Evolutionary conservation across 805 yeast species (phyloP), one percentile per base, ranked within the genome.

Genomic region (Candida adriatica): DNA sequence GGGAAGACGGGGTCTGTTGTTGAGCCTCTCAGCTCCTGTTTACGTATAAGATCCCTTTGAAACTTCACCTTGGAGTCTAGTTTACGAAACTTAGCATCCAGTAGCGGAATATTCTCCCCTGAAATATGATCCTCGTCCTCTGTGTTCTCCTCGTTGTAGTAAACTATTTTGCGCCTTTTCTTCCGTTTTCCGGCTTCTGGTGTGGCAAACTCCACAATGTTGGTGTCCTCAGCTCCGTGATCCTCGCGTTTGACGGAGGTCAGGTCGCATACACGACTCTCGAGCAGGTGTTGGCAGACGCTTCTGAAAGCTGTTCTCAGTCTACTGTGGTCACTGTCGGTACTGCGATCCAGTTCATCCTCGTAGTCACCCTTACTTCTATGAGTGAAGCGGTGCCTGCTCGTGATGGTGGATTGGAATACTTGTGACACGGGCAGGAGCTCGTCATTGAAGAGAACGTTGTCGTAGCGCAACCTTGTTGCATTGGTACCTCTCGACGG

Each of bases 1-100:
- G 29, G 21, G 39, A 33, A 38, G 16, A 39, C 16, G 11, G 42
- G 15, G 36, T 46, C 41, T 14, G 31, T 34, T 10, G 26, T 13
- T 23, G 14, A 19, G 11, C 24, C 16, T 20, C 18, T 13, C 16
- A 24, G 27, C 14, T 18, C 21, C 7, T 17, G 18, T 10, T 19
- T 8, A 9, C 16, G 27, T 18, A 18, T 10, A 5, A 33, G 23
- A 4, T 33, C 34, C 28, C 31, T 38, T 14, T 41, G 45, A 16
- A 35, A 42, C 26, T 37, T 46, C 16, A 49, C 24, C 10, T 35
- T 42, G 6, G 48, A 32, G 22, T 48, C 45, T 4, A 48, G 34
- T n/a, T 30, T 29, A 27, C 35, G 31, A 8, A 47, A 26, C 16
- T 39, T 42, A 11, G 38, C 13, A 13, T 33, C 28, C 6, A 46